Conservation (phyloP, 352 stramenopile genomes). For the Blastocystis hominis region DNA sequence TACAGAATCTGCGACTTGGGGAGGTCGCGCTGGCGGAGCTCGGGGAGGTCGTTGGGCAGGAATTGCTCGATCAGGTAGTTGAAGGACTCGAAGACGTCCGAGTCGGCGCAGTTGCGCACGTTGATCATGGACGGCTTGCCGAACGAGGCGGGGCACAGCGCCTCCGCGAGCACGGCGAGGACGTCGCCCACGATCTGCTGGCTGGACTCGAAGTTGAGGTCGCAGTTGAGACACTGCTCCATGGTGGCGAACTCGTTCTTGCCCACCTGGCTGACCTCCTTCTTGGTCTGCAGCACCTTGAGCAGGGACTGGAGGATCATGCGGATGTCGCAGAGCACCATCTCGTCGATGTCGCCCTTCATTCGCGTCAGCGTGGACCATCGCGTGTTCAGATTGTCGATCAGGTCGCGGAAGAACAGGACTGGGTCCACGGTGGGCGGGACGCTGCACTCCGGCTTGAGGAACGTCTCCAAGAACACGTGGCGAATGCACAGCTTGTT, state of each 20-base stretch:
- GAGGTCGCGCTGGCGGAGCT: background rate
- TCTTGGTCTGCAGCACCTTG: constrained; percentile 6
- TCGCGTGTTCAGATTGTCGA: background rate
- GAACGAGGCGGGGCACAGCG: background rate
- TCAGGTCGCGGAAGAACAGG: background rate
- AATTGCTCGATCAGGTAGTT: background rate
- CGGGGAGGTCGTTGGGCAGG: background rate
- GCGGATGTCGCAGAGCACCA: background rate
- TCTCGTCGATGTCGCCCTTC: background rate
- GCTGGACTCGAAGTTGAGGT: background rate
- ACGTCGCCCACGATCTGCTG: background rate
- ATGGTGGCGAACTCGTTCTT: background rate
- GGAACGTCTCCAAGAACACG: constrained; percentile 45
- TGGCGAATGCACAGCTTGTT: constrained; percentile 11
- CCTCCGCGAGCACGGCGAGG: background rate
- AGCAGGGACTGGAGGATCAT: constrained; percentile 8
- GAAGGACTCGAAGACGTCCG: background rate
- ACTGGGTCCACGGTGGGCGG: background rate
- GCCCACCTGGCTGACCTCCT: background rate
- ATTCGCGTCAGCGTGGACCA: background rate
- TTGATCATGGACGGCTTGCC: constrained; percentile 21
- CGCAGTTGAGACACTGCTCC: background rate
- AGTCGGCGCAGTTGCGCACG: background rate
- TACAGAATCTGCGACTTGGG: background rate
- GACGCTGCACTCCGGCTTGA: background rate